A percentile compares a stretch with the other conserved stretches of the same genome.
These are phyloP conservation scores for Neltuma alba DNA, from an alignment of 306 rosid species.

Conservation along the genomic window DNA sequence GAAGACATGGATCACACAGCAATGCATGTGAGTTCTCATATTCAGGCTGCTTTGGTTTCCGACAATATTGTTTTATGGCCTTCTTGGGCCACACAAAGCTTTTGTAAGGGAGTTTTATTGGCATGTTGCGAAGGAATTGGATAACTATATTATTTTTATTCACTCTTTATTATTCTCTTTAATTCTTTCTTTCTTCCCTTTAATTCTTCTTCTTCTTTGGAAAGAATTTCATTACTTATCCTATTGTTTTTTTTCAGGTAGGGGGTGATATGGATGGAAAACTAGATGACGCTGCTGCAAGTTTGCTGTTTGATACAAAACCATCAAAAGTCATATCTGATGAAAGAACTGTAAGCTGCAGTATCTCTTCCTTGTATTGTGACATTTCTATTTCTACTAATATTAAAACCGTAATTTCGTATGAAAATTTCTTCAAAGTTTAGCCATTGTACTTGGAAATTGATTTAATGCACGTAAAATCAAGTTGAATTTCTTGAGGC, in stretches of 20 bases:
- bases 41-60: neutral
- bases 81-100: neutral
- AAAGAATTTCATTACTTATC: slow-evolving; percentile 15
- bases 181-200: neutral
- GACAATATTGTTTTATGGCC: neutral
- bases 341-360: slow-evolving; percentile 80
- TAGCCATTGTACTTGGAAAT: neutral
- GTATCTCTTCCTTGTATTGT: slow-evolving; percentile 29
- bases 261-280: slow-evolving; percentile 86
- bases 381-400: slow-evolving; percentile 22
- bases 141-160: neutral
- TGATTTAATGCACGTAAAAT: neutral
- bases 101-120: neutral
- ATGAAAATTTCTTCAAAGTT: neutral
- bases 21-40: slow-evolving; percentile 59
- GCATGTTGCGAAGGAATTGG: neutral
- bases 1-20: slow-evolving; percentile 83
- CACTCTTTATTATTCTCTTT: neutral
- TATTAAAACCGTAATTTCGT: neutral
- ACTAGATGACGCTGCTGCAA: slow-evolving; percentile 82
- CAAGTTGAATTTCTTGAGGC: neutral
- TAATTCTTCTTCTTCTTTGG: neutral
- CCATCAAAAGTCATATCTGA: slow-evolving; percentile 91
- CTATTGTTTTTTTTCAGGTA: slow-evolving; percentile 52
- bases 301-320: slow-evolving; percentile 81